Conservation (phyloP, 2,329 filamentous ascomycete species). For the Epichloe sylvatica region DNA sequence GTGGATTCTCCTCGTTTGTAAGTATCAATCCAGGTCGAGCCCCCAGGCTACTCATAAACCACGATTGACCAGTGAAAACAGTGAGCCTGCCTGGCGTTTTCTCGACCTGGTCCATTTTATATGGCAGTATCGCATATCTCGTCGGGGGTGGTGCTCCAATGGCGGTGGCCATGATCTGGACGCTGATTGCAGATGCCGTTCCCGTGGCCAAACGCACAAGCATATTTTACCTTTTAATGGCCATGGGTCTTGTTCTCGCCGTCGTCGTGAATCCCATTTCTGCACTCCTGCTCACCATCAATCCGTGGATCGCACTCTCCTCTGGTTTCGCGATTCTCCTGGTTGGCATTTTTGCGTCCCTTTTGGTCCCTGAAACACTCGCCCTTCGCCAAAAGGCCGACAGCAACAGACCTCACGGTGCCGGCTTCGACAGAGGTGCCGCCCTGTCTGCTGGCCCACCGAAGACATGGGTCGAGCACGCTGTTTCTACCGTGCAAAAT, state of each 20-base stretch:
- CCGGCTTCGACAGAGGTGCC: conserved; percentile 2
- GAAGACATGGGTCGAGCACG: conserved; percentile 8
- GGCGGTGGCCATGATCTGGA: conserved; percentile 30
- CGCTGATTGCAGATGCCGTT: conserved; percentile 29
- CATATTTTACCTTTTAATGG: conserved; percentile 26
- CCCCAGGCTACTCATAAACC: conserved; percentile 1
- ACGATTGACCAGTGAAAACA: too few species aligned
- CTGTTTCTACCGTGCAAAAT: conserved; percentile 15
- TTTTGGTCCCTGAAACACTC: conserved; percentile 30
- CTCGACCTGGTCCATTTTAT: conserved; percentile 26
- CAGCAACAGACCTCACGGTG: conserved; percentile 7
- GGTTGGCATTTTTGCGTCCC: conserved; percentile 15
- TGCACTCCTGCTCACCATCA: conserved; percentile 24
- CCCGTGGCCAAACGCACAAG: conserved; percentile 24
- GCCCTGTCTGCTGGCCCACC: not conserved
- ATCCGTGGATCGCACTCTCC: conserved; percentile 27
- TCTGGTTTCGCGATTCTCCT: conserved; percentile 19
- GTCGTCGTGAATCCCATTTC: conserved; percentile 26
- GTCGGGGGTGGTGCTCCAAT: conserved; percentile 29
- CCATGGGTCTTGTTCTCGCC: conserved; percentile 24
- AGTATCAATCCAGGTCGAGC: conserved; percentile 5
- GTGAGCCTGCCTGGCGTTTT: conserved; percentile 7
- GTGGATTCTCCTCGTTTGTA: conserved; percentile 20
- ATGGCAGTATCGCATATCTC: conserved; percentile 20
- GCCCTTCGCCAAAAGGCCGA: conserved; percentile 19